Evolutionary conservation across 2,329 filamentous ascomycete species (phyloP).

Genomic region (Ustulina deusta): DNA sequence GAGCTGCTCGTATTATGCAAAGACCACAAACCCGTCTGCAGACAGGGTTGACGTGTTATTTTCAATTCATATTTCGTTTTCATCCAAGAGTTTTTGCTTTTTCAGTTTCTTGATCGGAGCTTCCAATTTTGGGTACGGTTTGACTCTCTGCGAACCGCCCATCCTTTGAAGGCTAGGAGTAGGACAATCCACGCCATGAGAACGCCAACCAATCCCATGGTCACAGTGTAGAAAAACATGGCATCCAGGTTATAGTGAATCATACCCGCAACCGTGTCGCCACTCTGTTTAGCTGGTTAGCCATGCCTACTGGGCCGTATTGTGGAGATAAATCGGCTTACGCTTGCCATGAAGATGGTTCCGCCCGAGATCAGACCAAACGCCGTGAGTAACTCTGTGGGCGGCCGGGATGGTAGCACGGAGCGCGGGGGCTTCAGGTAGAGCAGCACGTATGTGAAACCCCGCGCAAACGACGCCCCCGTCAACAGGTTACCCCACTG

Average conservation of each 20-base stretch:
- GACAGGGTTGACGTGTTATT: neutral
- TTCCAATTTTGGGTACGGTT: conserved; percentile 40
- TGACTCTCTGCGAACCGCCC: conserved; percentile 71
- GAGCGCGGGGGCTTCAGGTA: conserved; percentile 86
- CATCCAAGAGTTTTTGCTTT: neutral
- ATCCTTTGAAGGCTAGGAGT: conserved; percentile 86
- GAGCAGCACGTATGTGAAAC: conserved; percentile 81
- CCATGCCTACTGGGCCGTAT: neutral
- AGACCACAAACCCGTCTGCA: conserved; percentile 4
- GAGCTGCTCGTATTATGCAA: conserved; percentile 35
- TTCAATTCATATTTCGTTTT: conserved; percentile 16
- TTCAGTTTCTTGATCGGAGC: conserved; percentile 36
- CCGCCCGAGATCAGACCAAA: conserved; percentile 92
- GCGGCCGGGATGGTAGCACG: conserved; percentile 83
- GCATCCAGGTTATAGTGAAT: conserved; percentile 82
- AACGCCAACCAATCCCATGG: conserved; percentile 83
- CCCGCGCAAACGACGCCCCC: conserved; percentile 82
- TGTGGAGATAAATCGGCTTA: conserved; percentile 59
- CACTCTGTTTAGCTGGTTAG: conserved; percentile 63
- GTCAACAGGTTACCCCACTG: conserved; percentile 92
- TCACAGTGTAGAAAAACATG: conserved; percentile 94
- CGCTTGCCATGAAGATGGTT: conserved; percentile 91
- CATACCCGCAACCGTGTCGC: conserved; percentile 81
- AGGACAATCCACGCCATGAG: conserved; percentile 88
- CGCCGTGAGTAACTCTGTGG: conserved; percentile 86